Conservation (phyloP, 1,284 basidiomycete genomes). For the Vanrija pseudolonga region DNA sequence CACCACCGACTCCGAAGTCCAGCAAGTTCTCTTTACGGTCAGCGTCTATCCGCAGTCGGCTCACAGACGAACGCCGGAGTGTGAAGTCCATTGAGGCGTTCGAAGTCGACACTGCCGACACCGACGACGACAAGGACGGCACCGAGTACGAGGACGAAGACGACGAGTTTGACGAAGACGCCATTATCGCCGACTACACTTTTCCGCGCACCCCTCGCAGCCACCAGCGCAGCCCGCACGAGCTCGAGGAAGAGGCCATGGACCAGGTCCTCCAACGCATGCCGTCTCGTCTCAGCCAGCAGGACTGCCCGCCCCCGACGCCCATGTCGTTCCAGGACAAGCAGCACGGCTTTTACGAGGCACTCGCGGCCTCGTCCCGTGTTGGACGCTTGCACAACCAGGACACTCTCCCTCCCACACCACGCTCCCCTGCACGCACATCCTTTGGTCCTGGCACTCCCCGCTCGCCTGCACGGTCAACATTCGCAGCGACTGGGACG, state of each 20-base stretch:
- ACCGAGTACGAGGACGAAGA: too few species aligned
- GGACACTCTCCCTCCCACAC: constrained; percentile 27
- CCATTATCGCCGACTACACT: too few species aligned
- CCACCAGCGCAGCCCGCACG: background rate
- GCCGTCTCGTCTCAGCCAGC: constrained; percentile 17
- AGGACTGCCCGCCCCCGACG: constrained; percentile 24
- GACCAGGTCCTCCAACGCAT: constrained; percentile 14
- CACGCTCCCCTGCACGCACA: background rate
- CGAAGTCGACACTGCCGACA: too few species aligned
- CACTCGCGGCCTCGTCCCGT: constrained; percentile 19
- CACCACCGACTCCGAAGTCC: background rate
- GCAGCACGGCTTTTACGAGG: constrained; percentile 20
- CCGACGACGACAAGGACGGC: too few species aligned
- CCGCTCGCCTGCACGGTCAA: too few species aligned
- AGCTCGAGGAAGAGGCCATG: constrained; percentile 19
- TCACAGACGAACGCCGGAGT: too few species aligned
- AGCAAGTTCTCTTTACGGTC: too few species aligned
- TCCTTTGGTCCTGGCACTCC: too few species aligned
- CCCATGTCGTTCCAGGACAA: constrained; percentile 13
- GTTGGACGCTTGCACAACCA: constrained; percentile 27
- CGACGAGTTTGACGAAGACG: too few species aligned
- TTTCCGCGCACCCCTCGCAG: background rate
- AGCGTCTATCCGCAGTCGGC: too few species aligned
- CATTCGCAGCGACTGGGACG: too few species aligned
- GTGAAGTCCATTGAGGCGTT: too few species aligned